Evolutionary conservation across 2,329 filamentous ascomycete species (phyloP), one percentile per base, ranked within the genome.

Genomic region (Didymella keratinophila): DNA sequence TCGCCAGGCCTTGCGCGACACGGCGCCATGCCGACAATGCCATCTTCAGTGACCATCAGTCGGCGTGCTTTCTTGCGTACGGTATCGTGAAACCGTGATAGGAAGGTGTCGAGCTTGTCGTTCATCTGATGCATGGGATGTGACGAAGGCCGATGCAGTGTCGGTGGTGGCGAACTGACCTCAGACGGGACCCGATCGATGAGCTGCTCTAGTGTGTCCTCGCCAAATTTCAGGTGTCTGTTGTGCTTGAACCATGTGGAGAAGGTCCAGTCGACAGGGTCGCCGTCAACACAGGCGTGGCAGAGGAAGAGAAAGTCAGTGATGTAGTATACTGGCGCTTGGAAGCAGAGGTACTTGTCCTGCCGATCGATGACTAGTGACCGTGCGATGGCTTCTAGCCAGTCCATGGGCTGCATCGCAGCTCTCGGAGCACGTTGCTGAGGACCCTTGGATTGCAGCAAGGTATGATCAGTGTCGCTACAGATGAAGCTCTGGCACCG

Each of bases 291-390:
- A 36, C 64, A 70, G 1, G 62, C 62, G 30, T 67, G 63, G 27
- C 70, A 74, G 16, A 71, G 53, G n/a, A 58, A 61, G 4, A 73
- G 45, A 41, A 75, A 73, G 36, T 72, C 68, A 21, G 56, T 63
- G 20, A 71, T 45, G 34, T 72, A 75, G 5, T 69, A 55, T 1
- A 52, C 36, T 3, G 67, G 71, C 11, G 71, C 68, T 23, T 61
- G 59, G 28, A 66, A 71, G 39, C 69, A 66, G 9, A 74, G 61
- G 34, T 73, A 74, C 21, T 74, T 75, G 63, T 75, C 71, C 43
- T 69, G 62, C 8, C 71, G 67, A 41, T 71, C 68, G 23, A 75
- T 62, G 7, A 69, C 65, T 5, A 75, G 64, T 0, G 68, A 72
- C 16, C 68, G 65, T 7, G 68, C 64, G 14, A 74, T 60, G 0